Conservation (phyloP, 73 alveolate species). For the Stentor coeruleus region DNA sequence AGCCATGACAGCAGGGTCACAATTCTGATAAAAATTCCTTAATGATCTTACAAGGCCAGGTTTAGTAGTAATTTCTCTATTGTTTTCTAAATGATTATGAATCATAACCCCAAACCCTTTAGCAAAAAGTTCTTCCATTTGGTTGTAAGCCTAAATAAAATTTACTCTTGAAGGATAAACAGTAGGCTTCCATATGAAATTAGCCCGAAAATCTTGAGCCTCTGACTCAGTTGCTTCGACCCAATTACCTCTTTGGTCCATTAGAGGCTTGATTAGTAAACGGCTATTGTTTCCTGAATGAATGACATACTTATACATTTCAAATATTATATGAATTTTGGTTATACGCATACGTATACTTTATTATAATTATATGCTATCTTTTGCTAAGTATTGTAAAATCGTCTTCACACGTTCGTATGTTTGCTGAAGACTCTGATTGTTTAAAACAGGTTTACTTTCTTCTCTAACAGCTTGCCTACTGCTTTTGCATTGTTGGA, state of each 20-base stretch:
- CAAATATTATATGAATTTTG: too few species aligned
- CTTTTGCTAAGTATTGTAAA: too few species aligned
- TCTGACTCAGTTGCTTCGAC: slow-evolving; percentile 45
- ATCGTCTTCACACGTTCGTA: too few species aligned
- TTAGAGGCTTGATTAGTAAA: slow-evolving; percentile 39
- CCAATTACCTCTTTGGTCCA: slow-evolving; percentile 59
- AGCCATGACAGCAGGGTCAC: slow-evolving; percentile 43
- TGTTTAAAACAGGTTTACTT: too few species aligned
- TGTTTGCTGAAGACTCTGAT: too few species aligned
- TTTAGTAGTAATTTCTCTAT: slow-evolving; percentile 50
- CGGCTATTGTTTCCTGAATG: slow-evolving; percentile 61
- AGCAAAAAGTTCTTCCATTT: slow-evolving; percentile 30
- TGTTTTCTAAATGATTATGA: slow-evolving; percentile 51
- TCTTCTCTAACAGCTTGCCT: too few species aligned
- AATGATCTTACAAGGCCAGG: slow-evolving; percentile 59
- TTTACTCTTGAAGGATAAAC: slow-evolving; percentile 40
- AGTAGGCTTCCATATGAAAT: slow-evolving; percentile 58
- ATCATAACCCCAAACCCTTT: slow-evolving; percentile 34
- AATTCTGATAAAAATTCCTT: slow-evolving; percentile 40
- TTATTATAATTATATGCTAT: too few species aligned
- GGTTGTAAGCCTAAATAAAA: slow-evolving; percentile 29
- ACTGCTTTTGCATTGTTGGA: too few species aligned
- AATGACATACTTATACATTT: slow-evolving; percentile 33
- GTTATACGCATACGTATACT: too few species aligned
- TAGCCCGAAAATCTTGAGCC: slow-evolving; percentile 33